Percentiles rank a stretch among this genome's conserved stretches.
These are phyloP conservation scores for Aspergillus panamensis DNA, from an alignment of 495 filamentous ascomycete species.

Conservation along the genomic window DNA sequence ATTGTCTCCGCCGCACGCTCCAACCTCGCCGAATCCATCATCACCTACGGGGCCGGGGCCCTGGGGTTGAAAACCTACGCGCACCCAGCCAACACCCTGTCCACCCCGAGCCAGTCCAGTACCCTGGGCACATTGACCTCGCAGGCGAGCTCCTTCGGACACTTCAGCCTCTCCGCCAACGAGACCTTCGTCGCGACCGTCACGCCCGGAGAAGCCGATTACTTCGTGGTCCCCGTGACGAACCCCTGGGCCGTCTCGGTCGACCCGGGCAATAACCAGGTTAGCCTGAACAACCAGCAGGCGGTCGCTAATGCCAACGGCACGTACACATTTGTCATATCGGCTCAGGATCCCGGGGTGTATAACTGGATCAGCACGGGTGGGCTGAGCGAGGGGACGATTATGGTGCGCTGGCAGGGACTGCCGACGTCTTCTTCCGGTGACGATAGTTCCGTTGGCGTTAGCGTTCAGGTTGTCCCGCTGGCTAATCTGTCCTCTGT, in stretches of 20 bases:
- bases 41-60: slow-evolving; percentile 16
- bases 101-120: slow-evolving; percentile 14
- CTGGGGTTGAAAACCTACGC: slow-evolving; percentile 15
- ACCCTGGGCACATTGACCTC: slow-evolving; percentile 17
- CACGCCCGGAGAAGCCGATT: slow-evolving; percentile 15
- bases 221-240: slow-evolving; percentile 17
- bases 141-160: slow-evolving; percentile 21
- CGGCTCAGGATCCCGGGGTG: slow-evolving; percentile 12
- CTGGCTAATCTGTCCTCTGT: neutral
- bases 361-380: slow-evolving; percentile 19
- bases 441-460: neutral
- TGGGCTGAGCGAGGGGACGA: slow-evolving; percentile 15
- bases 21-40: slow-evolving; percentile 17
- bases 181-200: slow-evolving; percentile 18
- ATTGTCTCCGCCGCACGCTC: slow-evolving; percentile 8
- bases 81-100: slow-evolving; percentile 16
- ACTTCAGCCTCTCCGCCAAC: slow-evolving; percentile 11
- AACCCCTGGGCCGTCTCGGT: slow-evolving; percentile 17
- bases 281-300: slow-evolving; percentile 2
- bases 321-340: slow-evolving; percentile 18
- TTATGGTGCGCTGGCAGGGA: slow-evolving; percentile 22
- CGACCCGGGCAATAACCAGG: neutral
- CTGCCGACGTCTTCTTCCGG: neutral
- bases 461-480: neutral
- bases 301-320: slow-evolving; percentile 9